A percentile compares a stretch with the other conserved stretches of the same genome.
phyloP scores from a whole-genome alignment of 1,139 yeast genomes.

The Tardiomyces depauwii region DNA sequence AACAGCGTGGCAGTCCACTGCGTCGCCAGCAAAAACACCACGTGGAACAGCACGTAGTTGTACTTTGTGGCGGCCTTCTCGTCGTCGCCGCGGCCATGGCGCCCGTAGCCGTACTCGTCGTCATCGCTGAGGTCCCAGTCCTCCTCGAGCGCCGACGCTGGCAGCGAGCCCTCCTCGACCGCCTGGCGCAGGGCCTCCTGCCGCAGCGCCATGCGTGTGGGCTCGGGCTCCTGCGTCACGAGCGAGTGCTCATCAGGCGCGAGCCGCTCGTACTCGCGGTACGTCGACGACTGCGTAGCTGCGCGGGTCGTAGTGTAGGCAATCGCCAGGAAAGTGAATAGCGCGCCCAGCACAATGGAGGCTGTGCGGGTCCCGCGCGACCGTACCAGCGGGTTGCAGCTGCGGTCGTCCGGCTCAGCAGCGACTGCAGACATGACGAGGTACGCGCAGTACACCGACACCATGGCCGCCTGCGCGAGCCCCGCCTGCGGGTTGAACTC shows the following conservation, averaged over 20 bases:
- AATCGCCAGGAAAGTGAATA: conserved; percentile 87
- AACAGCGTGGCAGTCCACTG: conserved; percentile 93
- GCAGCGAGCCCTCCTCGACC: conserved; percentile 87
- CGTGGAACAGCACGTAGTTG: conserved; percentile 80
- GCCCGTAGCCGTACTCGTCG: conserved; percentile 10
- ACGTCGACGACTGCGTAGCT: conserved; percentile 45
- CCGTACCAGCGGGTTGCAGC: conserved; percentile 84
- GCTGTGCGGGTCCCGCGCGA: conserved; percentile 86
- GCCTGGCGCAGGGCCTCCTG: conserved; percentile 87
- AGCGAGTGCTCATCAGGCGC: conserved; percentile 24
- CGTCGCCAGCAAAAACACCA: conserved; percentile 88
- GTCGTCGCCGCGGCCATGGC: conserved; percentile 34
- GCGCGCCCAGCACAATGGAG: conserved; percentile 79
- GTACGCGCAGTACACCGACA: conserved; percentile 86
- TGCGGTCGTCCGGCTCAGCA: conserved; percentile 88
- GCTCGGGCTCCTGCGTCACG: conserved; percentile 41
- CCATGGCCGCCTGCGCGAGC: conserved; percentile 94
- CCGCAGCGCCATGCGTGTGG: conserved; percentile 56
- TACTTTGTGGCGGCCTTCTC: conserved; percentile 64
- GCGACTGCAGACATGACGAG: conserved; percentile 89
- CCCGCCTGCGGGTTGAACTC: conserved; percentile 94
- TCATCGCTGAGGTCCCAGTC: conserved; percentile 35
- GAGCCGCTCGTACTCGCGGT: conserved; percentile 23
- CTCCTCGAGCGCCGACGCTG: conserved; percentile 80
- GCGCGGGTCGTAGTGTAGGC: conserved; percentile 98